Percentiles rank a stretch among this genome's conserved stretches.
Conservation (phyloP, 306 rosid genomes). For the Oemleria cerasiformis region DNA sequence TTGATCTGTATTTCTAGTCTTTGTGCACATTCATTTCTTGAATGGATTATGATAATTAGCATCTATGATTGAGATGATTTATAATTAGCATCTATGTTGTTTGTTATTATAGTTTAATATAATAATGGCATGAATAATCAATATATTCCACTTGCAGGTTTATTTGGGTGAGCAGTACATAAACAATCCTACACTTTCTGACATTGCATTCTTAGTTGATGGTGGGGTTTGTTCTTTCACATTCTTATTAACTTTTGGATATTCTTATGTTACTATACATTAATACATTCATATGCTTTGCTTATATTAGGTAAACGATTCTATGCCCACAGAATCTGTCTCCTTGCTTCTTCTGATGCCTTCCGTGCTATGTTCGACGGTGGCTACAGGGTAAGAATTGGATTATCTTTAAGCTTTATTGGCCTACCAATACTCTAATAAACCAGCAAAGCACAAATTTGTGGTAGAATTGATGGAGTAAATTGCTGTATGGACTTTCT, state of each 20-base stretch:
- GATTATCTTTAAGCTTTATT: not conserved
- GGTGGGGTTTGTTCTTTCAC: slow-evolving; percentile 40
- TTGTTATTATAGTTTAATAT: too few relatives aligned
- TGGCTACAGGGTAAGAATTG: slow-evolving; percentile 30
- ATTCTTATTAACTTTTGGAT: not conserved
- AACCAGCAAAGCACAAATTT: too few relatives aligned
- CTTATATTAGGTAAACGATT: slow-evolving; percentile 28
- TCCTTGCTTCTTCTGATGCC: slow-evolving; percentile 40
- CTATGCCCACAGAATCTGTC: slow-evolving; percentile 36
- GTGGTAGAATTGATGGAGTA: too few relatives aligned
- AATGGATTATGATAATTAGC: too few relatives aligned
- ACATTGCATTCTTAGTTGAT: slow-evolving; percentile 77
- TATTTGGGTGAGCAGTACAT: slow-evolving; percentile 69
- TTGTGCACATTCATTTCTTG: too few relatives aligned
- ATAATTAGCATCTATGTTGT: too few relatives aligned
- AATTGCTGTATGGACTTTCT: too few relatives aligned
- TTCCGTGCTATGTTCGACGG: slow-evolving; percentile 35
- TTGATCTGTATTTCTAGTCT: not conserved
- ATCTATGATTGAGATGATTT: too few relatives aligned
- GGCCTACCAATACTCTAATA: not conserved
- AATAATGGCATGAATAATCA: not conserved
- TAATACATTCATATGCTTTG: not conserved
- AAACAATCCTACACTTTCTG: slow-evolving; percentile 66
- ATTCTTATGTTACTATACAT: not conserved
- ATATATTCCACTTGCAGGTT: slow-evolving; percentile 48